phyloP scores from a whole-genome alignment of 139 green algal genomes.

The Tetradesmus obliquus region DNA sequence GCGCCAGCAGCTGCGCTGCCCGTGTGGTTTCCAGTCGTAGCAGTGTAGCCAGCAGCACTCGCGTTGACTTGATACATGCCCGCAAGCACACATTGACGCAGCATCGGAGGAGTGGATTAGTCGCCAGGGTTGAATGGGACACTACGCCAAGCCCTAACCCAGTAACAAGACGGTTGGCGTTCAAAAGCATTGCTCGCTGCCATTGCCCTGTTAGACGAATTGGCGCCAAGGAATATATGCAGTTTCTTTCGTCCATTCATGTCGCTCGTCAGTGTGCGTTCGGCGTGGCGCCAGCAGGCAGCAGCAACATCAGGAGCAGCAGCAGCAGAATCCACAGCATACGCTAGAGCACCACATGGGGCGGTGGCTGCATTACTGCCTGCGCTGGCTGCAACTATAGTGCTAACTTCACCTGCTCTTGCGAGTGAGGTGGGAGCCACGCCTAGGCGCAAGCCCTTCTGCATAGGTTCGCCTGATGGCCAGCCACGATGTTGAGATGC shows the following conservation, averaged over 20 bases:
- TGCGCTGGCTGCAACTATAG: not conserved
- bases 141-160: not conserved
- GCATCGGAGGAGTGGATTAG: no score
- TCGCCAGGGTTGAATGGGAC: not conserved
- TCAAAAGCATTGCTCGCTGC: not conserved
- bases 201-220: not conserved
- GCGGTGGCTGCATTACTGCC: not conserved
- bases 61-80: not conserved
- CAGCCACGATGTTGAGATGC: no score
- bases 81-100: not conserved
- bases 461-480: no score
- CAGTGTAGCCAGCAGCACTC: not conserved
- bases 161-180: not conserved
- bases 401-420: not conserved
- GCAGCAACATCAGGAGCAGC: not conserved
- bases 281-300: not conserved
- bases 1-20: not conserved
- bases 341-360: not conserved
- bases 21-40: not conserved
- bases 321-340: not conserved
- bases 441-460: no score
- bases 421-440: not conserved
- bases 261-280: not conserved
- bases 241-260: not conserved
- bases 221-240: not conserved